phyloP scores from a whole-genome alignment of 208 protist genomes.

The Willaertia magna region DNA sequence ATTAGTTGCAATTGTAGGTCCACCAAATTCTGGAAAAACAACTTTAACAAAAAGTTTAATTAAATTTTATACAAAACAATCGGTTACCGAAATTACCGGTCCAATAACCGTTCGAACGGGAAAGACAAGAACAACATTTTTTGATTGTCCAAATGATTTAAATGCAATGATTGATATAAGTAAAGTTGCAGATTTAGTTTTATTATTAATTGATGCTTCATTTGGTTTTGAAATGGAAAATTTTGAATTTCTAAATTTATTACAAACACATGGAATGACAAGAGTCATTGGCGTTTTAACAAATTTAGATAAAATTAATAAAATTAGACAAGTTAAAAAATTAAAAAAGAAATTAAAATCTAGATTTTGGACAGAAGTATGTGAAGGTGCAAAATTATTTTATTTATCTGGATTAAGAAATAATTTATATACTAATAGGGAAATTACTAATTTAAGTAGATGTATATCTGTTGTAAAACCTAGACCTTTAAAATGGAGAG shows the following conservation, averaged over 20 bases:
- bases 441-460: constrained; percentile 84
- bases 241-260: constrained; percentile 99
- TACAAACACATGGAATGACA: constrained; percentile 89
- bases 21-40: constrained; percentile 87
- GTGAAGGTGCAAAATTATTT: constrained; percentile 84
- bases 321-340: constrained; percentile 84
- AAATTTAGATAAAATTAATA: constrained; percentile 93
- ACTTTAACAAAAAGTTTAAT: constrained; percentile 92
- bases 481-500: constrained; percentile 87
- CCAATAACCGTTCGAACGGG: constrained; percentile 93
- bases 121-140: constrained; percentile 81
- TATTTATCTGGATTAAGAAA: constrained; percentile 77
- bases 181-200: constrained; percentile 92
- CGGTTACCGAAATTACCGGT: constrained; percentile 75
- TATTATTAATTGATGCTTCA: constrained; percentile 91
- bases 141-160: constrained; percentile 94
- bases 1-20: constrained; percentile 87
- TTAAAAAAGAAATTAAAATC: constrained; percentile 94
- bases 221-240: constrained; percentile 99
- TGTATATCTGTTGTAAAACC: constrained; percentile 92
- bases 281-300: constrained; percentile 96
- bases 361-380: constrained; percentile 77
- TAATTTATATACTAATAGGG: constrained; percentile 57
- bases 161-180: constrained; percentile 95
- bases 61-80: constrained; percentile 91